Evolutionary conservation across 352 stramenopile genomes (phyloP).

Genomic region (Pythium guiyangense): DNA sequence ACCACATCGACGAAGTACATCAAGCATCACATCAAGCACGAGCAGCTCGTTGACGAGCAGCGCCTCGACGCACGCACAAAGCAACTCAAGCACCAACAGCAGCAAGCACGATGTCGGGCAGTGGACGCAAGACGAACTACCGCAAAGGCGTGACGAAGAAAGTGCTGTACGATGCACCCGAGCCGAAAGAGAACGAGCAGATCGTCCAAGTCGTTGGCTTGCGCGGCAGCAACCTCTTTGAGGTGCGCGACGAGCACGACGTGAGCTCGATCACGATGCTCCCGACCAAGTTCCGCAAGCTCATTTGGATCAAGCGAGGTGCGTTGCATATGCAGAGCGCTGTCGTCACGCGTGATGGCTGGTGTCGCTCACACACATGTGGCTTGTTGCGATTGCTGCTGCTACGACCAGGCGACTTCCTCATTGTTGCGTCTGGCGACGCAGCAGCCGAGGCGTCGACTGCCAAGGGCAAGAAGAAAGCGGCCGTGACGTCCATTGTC

Average conservation of each 20-base stretch:
- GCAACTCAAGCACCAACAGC: not conserved
- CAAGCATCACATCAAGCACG: no score
- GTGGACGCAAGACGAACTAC: slow-evolving; percentile 87
- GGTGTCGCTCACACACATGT: not conserved
- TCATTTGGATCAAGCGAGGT: slow-evolving; percentile 97
- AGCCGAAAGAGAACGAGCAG: slow-evolving; percentile 87
- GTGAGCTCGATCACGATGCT: slow-evolving; percentile 90
- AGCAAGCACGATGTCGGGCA: slow-evolving; percentile 79
- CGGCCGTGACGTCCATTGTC: slow-evolving; percentile 89
- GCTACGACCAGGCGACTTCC: slow-evolving; percentile 81
- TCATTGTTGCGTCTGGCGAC: slow-evolving; percentile 90
- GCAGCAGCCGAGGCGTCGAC: slow-evolving; percentile 70
- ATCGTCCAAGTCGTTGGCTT: slow-evolving; percentile 91
- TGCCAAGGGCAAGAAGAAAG: slow-evolving; percentile 82
- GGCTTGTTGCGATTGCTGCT: not conserved
- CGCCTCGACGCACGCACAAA: not conserved
- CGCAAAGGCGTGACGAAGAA: slow-evolving; percentile 92
- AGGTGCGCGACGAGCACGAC: slow-evolving; percentile 75
- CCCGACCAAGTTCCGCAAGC: slow-evolving; percentile 97
- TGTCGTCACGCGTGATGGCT: not conserved
- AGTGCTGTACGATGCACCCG: slow-evolving; percentile 87
- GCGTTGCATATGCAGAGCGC: not conserved
- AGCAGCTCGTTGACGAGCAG: no score
- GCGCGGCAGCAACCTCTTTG: slow-evolving; percentile 95
- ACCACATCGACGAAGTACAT: no score